A percentile compares a stretch with the other conserved stretches of the same genome.
Evolutionary conservation across 192 early-diverging fungal genomes (phyloP).

Genomic region (Coemansia erecta): DNA sequence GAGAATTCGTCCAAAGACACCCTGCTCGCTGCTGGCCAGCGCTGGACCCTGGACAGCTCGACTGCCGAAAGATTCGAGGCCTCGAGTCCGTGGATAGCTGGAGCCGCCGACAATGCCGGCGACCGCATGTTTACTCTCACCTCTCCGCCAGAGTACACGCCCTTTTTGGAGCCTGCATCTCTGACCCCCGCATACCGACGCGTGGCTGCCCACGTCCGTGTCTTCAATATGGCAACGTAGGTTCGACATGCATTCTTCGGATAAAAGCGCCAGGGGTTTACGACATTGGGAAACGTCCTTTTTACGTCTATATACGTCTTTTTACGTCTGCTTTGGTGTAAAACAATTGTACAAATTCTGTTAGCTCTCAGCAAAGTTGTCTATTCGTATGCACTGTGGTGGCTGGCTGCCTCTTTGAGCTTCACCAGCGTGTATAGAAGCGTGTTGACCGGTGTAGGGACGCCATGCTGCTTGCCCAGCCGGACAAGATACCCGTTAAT

Average conservation of each 20-base stretch:
- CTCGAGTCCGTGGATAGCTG: not conserved
- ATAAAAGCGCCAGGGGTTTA: too few species aligned
- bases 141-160: slow-evolving; percentile 1
- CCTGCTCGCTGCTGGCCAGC: slow-evolving; percentile 33
- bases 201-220: not conserved
- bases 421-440: slow-evolving; percentile 38
- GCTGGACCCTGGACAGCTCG: slow-evolving; percentile 11
- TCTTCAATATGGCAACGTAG: not conserved
- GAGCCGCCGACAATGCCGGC: too few species aligned
- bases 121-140: not conserved
- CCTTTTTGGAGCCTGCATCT: not conserved
- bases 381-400: slow-evolving; percentile 3
- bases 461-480: slow-evolving; percentile 46
- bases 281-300: too few species aligned
- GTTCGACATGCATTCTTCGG: too few species aligned
- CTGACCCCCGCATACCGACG: not conserved
- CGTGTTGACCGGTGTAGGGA: slow-evolving; percentile 45
- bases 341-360: not conserved
- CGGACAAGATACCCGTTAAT: slow-evolving; percentile 59
- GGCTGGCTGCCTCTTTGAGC: slow-evolving; percentile 30
- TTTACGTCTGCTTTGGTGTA: too few species aligned
- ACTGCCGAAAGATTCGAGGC: not conserved
- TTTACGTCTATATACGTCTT: too few species aligned
- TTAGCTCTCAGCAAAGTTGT: not conserved
- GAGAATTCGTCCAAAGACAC: slow-evolving; percentile 39